Conservation (phyloP, 2,329 filamentous ascomycete genomes). For the Lecanicillium sp. region DNA sequence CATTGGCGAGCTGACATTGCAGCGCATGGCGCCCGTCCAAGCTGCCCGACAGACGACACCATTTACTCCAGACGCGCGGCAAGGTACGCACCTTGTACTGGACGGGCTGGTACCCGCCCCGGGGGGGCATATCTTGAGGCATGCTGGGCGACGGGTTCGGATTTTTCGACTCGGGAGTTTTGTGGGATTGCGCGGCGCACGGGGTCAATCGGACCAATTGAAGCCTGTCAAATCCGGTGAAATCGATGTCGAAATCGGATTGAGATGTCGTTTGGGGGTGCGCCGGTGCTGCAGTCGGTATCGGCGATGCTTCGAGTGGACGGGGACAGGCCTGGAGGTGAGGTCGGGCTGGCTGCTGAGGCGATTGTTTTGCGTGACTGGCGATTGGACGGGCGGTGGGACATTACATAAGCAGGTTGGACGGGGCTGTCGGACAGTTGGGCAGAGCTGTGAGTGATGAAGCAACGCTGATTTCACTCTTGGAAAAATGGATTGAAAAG, state of each 20-base stretch:
- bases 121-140: constrained; percentile 96
- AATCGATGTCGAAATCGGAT: neutral
- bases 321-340: constrained; percentile 2
- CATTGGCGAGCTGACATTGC: too few relatives aligned
- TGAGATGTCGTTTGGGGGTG: neutral
- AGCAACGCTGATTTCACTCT: too few relatives aligned
- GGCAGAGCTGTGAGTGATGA: too few relatives aligned
- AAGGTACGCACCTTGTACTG: constrained; percentile 80
- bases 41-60: too few relatives aligned
- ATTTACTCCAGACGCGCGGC: too few relatives aligned
- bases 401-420: constrained; percentile 14
- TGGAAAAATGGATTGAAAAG: too few relatives aligned
- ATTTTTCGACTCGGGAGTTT: constrained; percentile 6
- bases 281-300: constrained; percentile 3
- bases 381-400: constrained; percentile 9
- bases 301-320: constrained; percentile 8
- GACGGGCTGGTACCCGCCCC: constrained; percentile 89
- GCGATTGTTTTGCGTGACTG: constrained; percentile 15
- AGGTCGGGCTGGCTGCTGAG: too few relatives aligned
- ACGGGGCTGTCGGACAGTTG: too few relatives aligned
- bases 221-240: neutral
- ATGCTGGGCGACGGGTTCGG: constrained; percentile 49
- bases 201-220: neutral
- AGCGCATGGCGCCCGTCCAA: too few relatives aligned
- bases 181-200: constrained; percentile 18